phyloP scores from a whole-genome alignment of 768 basidiomycete species.

The Clitopilus hobsonii region DNA sequence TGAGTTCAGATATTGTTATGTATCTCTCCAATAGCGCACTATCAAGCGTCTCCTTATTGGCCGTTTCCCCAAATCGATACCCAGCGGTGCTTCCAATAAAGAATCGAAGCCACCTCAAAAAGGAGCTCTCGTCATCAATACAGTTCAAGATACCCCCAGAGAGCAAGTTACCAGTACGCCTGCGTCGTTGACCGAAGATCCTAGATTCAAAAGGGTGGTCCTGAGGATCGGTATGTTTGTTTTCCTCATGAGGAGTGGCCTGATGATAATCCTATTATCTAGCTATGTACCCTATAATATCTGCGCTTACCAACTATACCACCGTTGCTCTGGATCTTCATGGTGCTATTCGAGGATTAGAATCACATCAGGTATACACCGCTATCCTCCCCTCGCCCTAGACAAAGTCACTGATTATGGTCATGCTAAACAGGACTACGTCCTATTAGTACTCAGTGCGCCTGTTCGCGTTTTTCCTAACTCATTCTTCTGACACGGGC shows the following conservation, averaged over 20 bases:
- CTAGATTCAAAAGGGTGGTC: slow-evolving; percentile 8
- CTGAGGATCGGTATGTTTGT: slow-evolving; percentile 11
- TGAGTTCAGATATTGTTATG: neutral
- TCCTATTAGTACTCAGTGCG: slow-evolving; percentile 13
- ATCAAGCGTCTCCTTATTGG: neutral
- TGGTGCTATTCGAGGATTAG: slow-evolving; percentile 10
- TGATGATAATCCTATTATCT: too few species aligned
- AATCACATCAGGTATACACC: slow-evolving; percentile 12
- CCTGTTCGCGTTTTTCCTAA: neutral
- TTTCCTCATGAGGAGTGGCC: neutral
- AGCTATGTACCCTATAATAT: slow-evolving; percentile 20
- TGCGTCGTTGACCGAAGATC: slow-evolving; percentile 1
- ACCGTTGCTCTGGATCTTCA: slow-evolving; percentile 16
- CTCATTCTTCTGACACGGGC: neutral
- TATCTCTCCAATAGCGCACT: neutral
- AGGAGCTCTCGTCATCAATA: neutral
- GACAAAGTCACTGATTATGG: neutral
- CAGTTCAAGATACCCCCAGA: neutral
- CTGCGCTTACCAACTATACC: slow-evolving; percentile 14
- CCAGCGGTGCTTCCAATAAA: neutral
- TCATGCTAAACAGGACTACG: slow-evolving; percentile 10
- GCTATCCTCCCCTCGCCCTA: neutral
- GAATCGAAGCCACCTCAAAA: neutral
- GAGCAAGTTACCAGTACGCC: neutral
- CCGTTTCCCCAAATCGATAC: neutral